Evolutionary conservation across 768 basidiomycete species (phyloP).

Genomic region (Boletales sp.): DNA sequence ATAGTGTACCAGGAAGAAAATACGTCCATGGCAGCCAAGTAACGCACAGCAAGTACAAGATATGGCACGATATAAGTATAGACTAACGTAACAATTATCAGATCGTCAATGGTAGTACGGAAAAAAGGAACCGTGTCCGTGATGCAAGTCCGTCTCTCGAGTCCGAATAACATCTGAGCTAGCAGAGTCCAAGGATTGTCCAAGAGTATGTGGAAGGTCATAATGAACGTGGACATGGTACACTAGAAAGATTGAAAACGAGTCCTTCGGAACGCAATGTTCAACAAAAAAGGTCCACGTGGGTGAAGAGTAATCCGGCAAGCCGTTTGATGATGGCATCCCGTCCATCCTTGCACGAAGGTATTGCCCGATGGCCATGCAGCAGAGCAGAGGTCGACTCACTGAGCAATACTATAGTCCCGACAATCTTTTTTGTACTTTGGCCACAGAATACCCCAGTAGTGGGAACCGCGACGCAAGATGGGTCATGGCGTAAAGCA

Average conservation of each 20-base stretch:
- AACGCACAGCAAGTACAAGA: neutral
- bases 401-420: conserved; percentile 20
- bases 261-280: conserved; percentile 2
- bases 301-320: neutral
- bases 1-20: conserved; percentile 8
- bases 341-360: neutral
- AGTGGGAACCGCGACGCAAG: conserved; percentile 61
- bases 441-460: conserved; percentile 34
- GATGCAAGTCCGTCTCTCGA: conserved; percentile 25
- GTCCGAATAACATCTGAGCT: conserved; percentile 21
- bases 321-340: neutral
- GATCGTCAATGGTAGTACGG: conserved; percentile 10
- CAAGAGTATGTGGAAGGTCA: conserved; percentile 18
- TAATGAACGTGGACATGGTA: conserved; percentile 20
- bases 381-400: conserved; percentile 1
- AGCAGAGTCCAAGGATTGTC: conserved; percentile 18
- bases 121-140: conserved; percentile 15
- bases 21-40: conserved; percentile 2
- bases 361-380: neutral
- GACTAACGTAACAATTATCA: conserved; percentile 28
- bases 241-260: conserved; percentile 9
- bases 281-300: conserved; percentile 12
- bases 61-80: conserved; percentile 20
- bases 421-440: conserved; percentile 30
- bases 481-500: conserved; percentile 62